Evolutionary conservation across 2,329 filamentous ascomycete species (phyloP), one percentile per base, ranked within the genome.

Genomic region (Nothophaeocryptopus gaeumannii): DNA sequence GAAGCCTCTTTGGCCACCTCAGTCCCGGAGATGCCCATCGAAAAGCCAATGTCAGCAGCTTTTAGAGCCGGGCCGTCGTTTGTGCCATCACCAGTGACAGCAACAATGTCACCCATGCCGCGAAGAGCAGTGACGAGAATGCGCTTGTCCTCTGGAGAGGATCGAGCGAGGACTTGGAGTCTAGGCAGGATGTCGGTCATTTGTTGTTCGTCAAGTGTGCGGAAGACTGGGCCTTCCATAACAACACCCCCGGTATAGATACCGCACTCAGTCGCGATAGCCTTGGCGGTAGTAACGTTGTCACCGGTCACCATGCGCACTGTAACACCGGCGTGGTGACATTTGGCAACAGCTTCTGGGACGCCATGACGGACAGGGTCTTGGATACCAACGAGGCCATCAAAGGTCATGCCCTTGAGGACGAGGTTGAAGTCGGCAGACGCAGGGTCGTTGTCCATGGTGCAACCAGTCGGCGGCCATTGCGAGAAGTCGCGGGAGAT

Each of bases 401-500:
- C 72, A 72, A 89, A 87, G 5, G 79, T 83, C 80, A 91, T 88
- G 47, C 87, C 77, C 41, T 78, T 76, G 65, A 89, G 86, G 2
- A 91, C 66, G 48, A 82, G 79, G n/a, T 83, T 79, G 53, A 91
- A 86, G 5, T 83, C 74, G n/a, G 80, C 83, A 50, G 85, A 78
- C 13, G 76, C 77, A 4, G 74, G 66, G 57, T 87, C 82, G 53
- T 86, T 82, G 52, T 85, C 80, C 31, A 77, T 67, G 31, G 69
- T 76, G 35, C 73, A 81, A 9, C 78, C 80, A 41, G 78, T 78
- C 51, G 75, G 80, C 5, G 89, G 89, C 30, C 90, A 90, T 88
- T 90, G 86, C 4, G 62, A 47, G 59, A 93, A 95, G 61, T 95
- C 90, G 49, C 84, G 85, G 70, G 89, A 95, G 45, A 89, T 77